These are phyloP conservation scores for Cystoisospora suis DNA, from an alignment of 169 alveolate species.

Conservation along the genomic window DNA sequence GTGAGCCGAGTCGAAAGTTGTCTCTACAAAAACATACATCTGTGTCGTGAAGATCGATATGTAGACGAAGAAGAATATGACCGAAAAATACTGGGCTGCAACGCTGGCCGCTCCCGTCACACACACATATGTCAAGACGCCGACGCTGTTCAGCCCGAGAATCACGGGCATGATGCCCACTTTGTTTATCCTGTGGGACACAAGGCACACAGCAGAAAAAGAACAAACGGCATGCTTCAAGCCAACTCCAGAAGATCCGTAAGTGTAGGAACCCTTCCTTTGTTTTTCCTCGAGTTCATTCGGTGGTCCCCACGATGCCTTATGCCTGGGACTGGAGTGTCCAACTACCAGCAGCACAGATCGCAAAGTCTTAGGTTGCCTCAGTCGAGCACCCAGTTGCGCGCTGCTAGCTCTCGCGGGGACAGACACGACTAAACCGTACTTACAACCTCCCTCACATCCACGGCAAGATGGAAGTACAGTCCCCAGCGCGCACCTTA, in stretches of 20 bases:
- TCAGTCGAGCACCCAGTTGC: too few relatives aligned
- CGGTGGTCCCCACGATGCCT: background rate
- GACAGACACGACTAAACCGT: too few relatives aligned
- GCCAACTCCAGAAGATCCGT: too few relatives aligned
- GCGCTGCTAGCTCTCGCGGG: too few relatives aligned
- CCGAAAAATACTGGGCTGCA: constrained; percentile 32
- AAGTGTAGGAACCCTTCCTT: too few relatives aligned
- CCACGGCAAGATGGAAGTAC: too few relatives aligned
- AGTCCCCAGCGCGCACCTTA: too few relatives aligned
- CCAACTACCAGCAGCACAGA: too few relatives aligned
- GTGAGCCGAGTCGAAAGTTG: constrained; percentile 43
- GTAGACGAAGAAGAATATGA: constrained; percentile 31
- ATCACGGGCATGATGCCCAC: constrained; percentile 61
- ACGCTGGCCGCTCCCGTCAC: constrained; percentile 26
- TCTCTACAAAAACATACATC: constrained; percentile 27
- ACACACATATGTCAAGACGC: constrained; percentile 68
- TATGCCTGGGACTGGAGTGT: too few relatives aligned
- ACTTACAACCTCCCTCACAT: too few relatives aligned
- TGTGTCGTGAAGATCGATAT: constrained; percentile 49
- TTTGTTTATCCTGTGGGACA: constrained; percentile 16
- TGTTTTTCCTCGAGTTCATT: background rate
- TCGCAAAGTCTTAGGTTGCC: too few relatives aligned
- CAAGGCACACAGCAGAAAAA: background rate
- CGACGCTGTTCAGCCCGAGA: constrained; percentile 57
- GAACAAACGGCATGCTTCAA: too few relatives aligned